These are phyloP conservation scores for Ceratonia siliqua DNA, from an alignment of 306 rosid genomes.

Conservation along the genomic window DNA sequence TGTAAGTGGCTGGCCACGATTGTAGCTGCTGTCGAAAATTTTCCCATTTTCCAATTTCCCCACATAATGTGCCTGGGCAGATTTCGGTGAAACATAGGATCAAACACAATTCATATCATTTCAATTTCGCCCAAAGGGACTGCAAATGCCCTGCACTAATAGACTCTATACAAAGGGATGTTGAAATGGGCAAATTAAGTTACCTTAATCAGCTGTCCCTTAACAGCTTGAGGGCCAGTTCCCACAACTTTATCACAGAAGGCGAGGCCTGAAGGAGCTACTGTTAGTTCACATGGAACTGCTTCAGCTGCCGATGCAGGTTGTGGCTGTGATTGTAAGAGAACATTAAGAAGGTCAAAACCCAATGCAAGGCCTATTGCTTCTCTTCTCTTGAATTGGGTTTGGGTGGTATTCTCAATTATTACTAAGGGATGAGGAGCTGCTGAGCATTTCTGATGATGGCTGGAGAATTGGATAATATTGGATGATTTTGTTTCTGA, in stretches of 20 bases:
- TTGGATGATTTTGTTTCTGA: constrained; percentile 32
- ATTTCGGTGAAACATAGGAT: background rate
- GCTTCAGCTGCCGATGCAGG: constrained; percentile 43
- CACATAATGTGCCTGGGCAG: constrained; percentile 74
- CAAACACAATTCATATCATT: background rate
- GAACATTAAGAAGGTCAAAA: constrained; percentile 44
- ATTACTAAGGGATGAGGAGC: background rate
- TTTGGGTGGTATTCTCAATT: constrained; percentile 25
- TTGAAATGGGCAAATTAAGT: too few species aligned
- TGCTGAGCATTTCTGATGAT: background rate
- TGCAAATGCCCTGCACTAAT: too few species aligned
- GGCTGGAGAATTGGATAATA: constrained; percentile 21
- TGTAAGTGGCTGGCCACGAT: constrained; percentile 85
- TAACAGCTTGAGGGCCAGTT: constrained; percentile 63
- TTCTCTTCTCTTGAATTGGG: constrained; percentile 50
- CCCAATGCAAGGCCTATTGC: constrained; percentile 53
- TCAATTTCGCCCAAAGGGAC: background rate
- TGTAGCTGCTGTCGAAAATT: constrained; percentile 89
- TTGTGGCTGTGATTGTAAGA: constrained; percentile 25
- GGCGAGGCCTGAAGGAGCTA: constrained; percentile 82
- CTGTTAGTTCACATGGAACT: constrained; percentile 57
- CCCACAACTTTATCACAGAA: constrained; percentile 83
- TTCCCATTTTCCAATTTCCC: constrained; percentile 93
- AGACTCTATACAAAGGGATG: too few species aligned
- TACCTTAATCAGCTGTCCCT: constrained; percentile 93